Evolutionary conservation across 116 monocot genomes (phyloP), one percentile per base, ranked within the genome.

Genomic region (Dioscorea cayenensis): DNA sequence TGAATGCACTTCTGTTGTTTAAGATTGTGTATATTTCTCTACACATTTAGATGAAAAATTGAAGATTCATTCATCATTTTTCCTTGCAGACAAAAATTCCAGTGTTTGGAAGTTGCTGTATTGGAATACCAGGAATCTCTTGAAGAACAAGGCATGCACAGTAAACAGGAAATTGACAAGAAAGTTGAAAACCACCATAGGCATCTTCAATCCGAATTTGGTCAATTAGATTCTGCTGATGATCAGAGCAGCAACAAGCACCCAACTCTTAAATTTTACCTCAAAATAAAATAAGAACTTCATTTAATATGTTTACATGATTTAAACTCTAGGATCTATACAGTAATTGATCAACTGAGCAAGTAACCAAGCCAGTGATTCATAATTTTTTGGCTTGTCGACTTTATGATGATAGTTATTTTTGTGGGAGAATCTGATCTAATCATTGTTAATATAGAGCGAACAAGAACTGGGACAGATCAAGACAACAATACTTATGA

Each of bases 111-210:
- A 72, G 87, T 99, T 79, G 87, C 91, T 78, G 94, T 99, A n/a
- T 84, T 99, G 80, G 94, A 99, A 72, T 99, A 94, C 16, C 91
- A 94, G 70, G 99, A 94, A 78, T 86, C 91, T 70, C 89, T 99
- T 68, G 94, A 99, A 74, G 91, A 99, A 70, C 69, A 71, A 76
- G 91, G 99, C 32, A 65, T 84, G 27, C 78, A 83, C 77, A 99
- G 67, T 61, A 21, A 71, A 3, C 94, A 94, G 36, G 99, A 99
- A 69, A 92, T 94, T 36, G 99, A 99, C 68, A 89, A 70, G 71
- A 94, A 87, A 63, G 89, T 99, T 17, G 82, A 85, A 20, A 67
- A 14, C 67, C 83, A 91, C 50, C 85, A 94, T 3, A 89, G 68
- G 77, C 81, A 72, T 22, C 87, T 99, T 74, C 84, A 82, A 73